These are phyloP conservation scores for Macadamia integrifolia DNA, from an alignment of 164 flowering plant genomes.

Conservation along the genomic window DNA sequence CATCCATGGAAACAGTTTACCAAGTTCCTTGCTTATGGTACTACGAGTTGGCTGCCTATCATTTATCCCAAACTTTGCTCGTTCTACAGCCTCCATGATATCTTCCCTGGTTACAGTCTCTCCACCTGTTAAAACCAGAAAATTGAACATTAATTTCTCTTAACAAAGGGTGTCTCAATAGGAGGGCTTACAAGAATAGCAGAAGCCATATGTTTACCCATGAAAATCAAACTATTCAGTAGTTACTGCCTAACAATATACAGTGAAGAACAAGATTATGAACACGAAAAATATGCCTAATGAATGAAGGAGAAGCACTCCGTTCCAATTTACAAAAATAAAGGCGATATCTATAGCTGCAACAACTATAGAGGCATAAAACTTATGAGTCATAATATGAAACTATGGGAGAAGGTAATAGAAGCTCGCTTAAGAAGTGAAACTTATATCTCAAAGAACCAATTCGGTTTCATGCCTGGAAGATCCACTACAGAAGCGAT, in stretches of 20 bases:
- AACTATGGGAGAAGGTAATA: too few relatives aligned
- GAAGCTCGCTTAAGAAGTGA: too few relatives aligned
- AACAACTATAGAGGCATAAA: too few relatives aligned
- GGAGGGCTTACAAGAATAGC: background rate
- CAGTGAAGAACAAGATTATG: background rate
- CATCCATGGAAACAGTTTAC: conserved; percentile 86
- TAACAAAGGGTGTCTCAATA: background rate
- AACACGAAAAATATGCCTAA: too few relatives aligned
- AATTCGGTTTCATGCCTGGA: too few relatives aligned
- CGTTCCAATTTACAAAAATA: too few relatives aligned
- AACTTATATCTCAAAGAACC: too few relatives aligned
- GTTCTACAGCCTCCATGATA: conserved; percentile 87
- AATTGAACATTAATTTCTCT: background rate
- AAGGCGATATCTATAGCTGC: too few relatives aligned
- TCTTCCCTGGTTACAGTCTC: conserved; percentile 80
- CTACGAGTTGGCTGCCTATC: conserved; percentile 33
- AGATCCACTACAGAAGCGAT: too few relatives aligned
- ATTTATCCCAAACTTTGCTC: conserved; percentile 90
- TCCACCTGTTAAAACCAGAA: conserved; percentile 41
- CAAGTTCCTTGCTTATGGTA: conserved; percentile 57
- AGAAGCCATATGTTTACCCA: background rate
- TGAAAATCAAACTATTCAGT: background rate
- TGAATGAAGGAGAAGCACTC: too few relatives aligned
- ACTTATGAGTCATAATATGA: too few relatives aligned
- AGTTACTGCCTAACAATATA: background rate